Base-by-base conservation (phyloP, 768 basidiomycete species). In the Collybia sordida region DNA sequence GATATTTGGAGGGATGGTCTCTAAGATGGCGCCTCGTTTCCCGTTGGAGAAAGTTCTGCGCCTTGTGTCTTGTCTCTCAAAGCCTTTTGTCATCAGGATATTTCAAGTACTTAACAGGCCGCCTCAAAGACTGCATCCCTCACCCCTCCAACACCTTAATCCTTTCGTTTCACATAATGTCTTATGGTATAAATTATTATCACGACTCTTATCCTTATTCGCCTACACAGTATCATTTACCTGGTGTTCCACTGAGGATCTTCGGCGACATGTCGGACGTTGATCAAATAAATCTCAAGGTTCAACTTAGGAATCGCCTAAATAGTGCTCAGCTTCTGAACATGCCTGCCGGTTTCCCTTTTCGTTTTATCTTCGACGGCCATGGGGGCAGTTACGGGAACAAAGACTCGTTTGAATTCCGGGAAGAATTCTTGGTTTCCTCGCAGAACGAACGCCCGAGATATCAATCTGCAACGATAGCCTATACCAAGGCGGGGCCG, bases 331-430 rank as follows among this genome's bases (percentile, higher is more conserved):
- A 54, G 46, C 53, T 74, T 15, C 42, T 64, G 23, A 61, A 64
- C 47, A 61, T 69, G 55, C 69, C 65, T 19, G 52, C 45, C 12
- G 71, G 70, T 2, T 77, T 74, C 50, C 72, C 74, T 1, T 71
- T 75, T 50, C 67, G 56, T 35, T 60, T 57, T 45, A 53, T 58
- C 35, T 50, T 51, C 22, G 60, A 63, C 43, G 54, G 48, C 12
- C 53, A 61, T 24, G 64, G 63, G 15, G 45, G 51, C 3, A 47
- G 51, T 3, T 48, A 44, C 36, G 52, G 68, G 18, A 66, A 66
- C 23, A 58, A 68, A 42, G 62, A 60, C 22, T 60, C 71, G n/a
- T 75, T 66, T 45, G 71, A 73, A 47, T 68, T 74, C 49, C 55
- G 51, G 15, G 67, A 72, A 43, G 55, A 64, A 23, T 52, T 67